phyloP scores from a whole-genome alignment of 192 early-diverging fungal genomes.

The Umbelopsis ramanniana region DNA sequence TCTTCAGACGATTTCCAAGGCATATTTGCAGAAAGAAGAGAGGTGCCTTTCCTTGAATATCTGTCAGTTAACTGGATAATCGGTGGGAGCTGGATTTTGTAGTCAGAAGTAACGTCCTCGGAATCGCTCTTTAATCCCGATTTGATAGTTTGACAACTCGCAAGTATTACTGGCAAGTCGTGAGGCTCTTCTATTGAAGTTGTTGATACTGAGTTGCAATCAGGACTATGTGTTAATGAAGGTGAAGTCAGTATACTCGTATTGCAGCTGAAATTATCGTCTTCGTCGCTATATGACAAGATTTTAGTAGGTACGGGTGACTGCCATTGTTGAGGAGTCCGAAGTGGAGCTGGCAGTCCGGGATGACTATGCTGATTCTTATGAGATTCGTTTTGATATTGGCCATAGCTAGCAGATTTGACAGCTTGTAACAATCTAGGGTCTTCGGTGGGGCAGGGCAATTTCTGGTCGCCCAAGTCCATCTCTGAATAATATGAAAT shows the following conservation, averaged over 20 bases:
- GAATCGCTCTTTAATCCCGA: not conserved
- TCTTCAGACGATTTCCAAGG: not conserved
- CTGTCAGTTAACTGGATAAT: not conserved
- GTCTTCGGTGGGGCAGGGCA: conserved; percentile 71
- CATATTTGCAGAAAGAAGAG: not conserved
- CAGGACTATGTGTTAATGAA: not conserved
- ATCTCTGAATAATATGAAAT: conserved; percentile 89
- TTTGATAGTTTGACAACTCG: not conserved
- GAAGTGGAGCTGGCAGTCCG: not conserved
- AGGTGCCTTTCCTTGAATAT: not conserved
- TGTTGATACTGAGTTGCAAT: conserved; percentile 12
- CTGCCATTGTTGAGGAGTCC: not conserved
- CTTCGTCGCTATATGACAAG: not conserved
- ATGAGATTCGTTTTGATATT: not conserved
- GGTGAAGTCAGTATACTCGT: not conserved
- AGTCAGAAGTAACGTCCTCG: not conserved
- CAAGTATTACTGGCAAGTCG: not conserved
- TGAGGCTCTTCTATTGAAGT: conserved; percentile 1
- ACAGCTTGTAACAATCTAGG: conserved; percentile 63
- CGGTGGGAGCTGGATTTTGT: not conserved
- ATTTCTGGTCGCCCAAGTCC: conserved; percentile 65
- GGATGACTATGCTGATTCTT: not conserved
- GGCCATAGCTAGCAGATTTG: conserved; percentile 57
- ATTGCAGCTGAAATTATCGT: not conserved
- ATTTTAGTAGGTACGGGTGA: not conserved